phyloP scores from a whole-genome alignment of 2,329 filamentous ascomycete genomes.

The Calonectria montana region DNA sequence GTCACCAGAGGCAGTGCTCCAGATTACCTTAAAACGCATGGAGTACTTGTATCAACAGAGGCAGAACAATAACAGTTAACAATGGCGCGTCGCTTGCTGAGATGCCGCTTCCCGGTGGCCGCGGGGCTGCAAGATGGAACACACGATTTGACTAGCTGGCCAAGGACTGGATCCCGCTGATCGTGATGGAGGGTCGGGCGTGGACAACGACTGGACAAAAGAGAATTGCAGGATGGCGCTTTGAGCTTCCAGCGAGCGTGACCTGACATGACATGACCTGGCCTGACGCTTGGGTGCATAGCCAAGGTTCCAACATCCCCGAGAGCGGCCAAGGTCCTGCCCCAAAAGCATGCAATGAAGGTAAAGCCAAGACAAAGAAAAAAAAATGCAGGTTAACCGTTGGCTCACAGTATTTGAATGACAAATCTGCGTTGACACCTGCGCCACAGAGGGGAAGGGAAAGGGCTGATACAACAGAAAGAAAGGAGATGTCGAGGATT shows the following conservation, averaged over 20 bases:
- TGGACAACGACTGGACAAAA: slow-evolving; percentile 33
- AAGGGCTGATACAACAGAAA: background rate
- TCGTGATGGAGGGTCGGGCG: slow-evolving; percentile 38
- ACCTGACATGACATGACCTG: slow-evolving; percentile 46
- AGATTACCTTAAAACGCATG: slow-evolving; percentile 4
- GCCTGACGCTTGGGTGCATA: slow-evolving; percentile 38
- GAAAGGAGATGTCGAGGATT: background rate
- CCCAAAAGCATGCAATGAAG: slow-evolving; percentile 2
- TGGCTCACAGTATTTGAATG: background rate
- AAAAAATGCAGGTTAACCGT: slow-evolving; percentile 5
- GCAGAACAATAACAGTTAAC: background rate
- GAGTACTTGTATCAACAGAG: slow-evolving; percentile 7
- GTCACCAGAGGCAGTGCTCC: background rate
- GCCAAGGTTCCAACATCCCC: slow-evolving; percentile 14
- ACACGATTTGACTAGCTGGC: slow-evolving; percentile 18
- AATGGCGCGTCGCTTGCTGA: background rate
- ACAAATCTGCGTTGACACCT: background rate
- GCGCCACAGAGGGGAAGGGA: background rate
- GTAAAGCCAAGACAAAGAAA: background rate
- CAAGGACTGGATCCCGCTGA: slow-evolving; percentile 24
- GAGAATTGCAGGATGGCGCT: slow-evolving; percentile 35
- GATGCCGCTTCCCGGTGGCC: slow-evolving; percentile 10
- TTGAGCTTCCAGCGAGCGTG: slow-evolving; percentile 34
- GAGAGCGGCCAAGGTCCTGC: background rate
- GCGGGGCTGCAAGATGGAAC: slow-evolving; percentile 20